A percentile compares a stretch with the other conserved stretches of the same genome.
Evolutionary conservation across 108 stramenopile genomes (phyloP).

Genomic region (Cafeteria roenbergensis): DNA sequence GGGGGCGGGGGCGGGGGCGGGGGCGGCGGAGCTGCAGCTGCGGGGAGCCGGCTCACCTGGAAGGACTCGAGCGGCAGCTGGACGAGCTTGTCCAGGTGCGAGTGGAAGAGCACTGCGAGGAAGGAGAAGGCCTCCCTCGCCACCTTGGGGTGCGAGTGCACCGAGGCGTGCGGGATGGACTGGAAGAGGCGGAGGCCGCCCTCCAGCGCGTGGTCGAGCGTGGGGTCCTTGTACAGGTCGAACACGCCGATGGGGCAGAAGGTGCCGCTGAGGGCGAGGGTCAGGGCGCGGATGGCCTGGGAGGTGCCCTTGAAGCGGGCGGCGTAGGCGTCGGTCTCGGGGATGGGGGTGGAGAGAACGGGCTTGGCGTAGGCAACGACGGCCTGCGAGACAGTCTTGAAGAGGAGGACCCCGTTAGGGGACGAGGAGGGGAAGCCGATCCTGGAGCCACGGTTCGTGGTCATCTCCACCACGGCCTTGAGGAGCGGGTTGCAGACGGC

Average conservation of each 20-base stretch:
- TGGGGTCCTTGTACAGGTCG: constrained; percentile 79
- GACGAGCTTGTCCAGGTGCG: constrained; percentile 66
- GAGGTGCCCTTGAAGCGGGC: constrained; percentile 78
- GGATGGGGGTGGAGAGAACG: constrained; percentile 42
- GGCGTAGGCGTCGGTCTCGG: constrained; percentile 67
- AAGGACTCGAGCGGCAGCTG: constrained; percentile 69
- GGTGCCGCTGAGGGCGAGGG: constrained; percentile 79
- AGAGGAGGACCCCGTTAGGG: constrained; percentile 92
- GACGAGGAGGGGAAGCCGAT: constrained; percentile 89
- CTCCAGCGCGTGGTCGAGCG: constrained; percentile 72
- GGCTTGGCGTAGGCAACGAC: constrained; percentile 72
- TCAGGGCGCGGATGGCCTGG: constrained; percentile 65
- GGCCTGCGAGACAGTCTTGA: constrained; percentile 76
- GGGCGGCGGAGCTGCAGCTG: no score
- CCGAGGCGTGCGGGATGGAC: constrained; percentile 70
- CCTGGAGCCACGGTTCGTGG: constrained; percentile 88
- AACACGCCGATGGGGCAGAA: constrained; percentile 96
- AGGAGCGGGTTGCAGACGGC: constrained; percentile 79
- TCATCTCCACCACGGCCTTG: constrained; percentile 86
- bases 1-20: no score
- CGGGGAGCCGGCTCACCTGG: no score
- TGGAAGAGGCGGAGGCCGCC: constrained; percentile 69
- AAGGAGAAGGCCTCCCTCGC: constrained; percentile 81
- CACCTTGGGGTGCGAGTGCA: constrained; percentile 82
- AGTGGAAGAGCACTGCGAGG: constrained; percentile 79